Conservation (phyloP, 2,329 filamentous ascomycete species). For the Conoideocrella luteorostrata region DNA sequence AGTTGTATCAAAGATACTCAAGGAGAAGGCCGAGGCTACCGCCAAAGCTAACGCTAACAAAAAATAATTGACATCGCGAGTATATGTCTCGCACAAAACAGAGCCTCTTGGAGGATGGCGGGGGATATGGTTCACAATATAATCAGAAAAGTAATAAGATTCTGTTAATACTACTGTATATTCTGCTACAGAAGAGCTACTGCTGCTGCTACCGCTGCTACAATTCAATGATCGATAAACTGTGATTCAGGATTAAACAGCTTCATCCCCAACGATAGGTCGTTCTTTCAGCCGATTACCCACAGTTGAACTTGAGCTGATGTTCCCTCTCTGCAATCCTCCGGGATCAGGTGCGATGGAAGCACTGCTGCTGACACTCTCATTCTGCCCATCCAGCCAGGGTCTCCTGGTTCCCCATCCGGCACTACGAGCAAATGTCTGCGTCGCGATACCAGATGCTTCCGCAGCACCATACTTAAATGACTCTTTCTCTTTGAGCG, state of each 20-base stretch:
- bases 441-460: constrained; percentile 13
- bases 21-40: constrained; percentile 5
- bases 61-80: no score
- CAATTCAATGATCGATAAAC: no score
- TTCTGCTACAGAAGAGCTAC: no score
- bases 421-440: constrained; percentile 18
- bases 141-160: no score
- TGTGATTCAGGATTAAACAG: no score
- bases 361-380: background rate
- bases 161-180: no score
- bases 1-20: constrained; percentile 4
- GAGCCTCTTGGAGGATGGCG: no score
- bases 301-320: background rate
- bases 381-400: constrained; percentile 5
- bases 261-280: background rate
- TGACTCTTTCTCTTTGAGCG: constrained; percentile 36
- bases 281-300: background rate
- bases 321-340: background rate
- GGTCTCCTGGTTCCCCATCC: constrained; percentile 20
- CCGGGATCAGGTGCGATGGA: constrained; percentile 1
- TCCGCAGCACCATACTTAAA: constrained; percentile 12
- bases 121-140: no score
- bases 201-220: no score
- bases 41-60: no score
- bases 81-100: no score